Percentiles rank a stretch among this genome's conserved stretches.
Conservation (phyloP, 306 rosid species). For the Purshia tridentata region DNA sequence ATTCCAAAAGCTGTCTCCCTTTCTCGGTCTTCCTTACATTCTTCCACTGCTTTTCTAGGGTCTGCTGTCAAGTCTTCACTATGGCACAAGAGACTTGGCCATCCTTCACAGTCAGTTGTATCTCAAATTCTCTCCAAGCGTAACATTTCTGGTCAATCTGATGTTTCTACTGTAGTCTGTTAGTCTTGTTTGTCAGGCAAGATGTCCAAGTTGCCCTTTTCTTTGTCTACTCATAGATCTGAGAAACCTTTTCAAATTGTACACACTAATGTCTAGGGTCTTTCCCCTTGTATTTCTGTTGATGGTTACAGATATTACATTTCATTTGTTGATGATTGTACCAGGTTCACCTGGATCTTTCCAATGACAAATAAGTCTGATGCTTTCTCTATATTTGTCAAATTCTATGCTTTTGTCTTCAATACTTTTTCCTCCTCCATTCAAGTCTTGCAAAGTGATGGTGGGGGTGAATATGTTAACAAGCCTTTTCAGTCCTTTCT, state of each 20-base stretch:
- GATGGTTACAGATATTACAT: not conserved
- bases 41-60: not conserved
- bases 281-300: not conserved
- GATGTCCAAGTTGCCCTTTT: too few relatives aligned
- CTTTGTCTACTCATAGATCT: too few relatives aligned
- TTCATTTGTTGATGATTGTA: not conserved
- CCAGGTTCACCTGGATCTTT: not conserved
- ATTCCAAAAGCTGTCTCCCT: too few relatives aligned
- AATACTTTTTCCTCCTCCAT: not conserved
- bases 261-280: too few relatives aligned
- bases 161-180: not conserved
- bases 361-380: not conserved
- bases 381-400: not conserved
- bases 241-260: not conserved
- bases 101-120: not conserved
- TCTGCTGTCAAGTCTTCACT: not conserved
- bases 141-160: too few relatives aligned
- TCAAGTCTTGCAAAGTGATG: not conserved
- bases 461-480: not conserved
- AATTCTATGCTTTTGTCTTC: not conserved
- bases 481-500: not conserved
- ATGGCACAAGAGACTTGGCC: not conserved
- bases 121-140: not conserved
- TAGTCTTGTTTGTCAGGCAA: not conserved
- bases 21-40: not conserved